Evolutionary conservation across 2,329 filamentous ascomycete genomes (phyloP), one percentile per base, ranked within the genome.

Genomic region (Teratosphaeria viscida): DNA sequence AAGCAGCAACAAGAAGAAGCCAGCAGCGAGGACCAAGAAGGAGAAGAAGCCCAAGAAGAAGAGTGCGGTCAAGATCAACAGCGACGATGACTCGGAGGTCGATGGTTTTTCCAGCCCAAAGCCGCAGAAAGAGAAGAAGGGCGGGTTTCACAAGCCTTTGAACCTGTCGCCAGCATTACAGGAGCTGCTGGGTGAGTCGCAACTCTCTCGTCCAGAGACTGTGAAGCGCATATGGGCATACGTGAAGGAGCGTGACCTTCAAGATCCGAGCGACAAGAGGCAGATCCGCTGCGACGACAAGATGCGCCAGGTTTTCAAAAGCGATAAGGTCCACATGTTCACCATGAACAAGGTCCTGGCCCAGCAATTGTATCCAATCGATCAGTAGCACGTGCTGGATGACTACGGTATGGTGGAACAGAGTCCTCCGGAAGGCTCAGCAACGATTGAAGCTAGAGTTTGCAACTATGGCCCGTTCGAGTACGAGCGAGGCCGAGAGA

Each of bases 301-400:
- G 66, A 88, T 99, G 87, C 86, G 89, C 62, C 88, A 88, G 6
- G 88, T 99, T 7, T 99, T 99, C 78, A 95, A 95, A 74, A 83
- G 88, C 70, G 85, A 91, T 69, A 89, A 84, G 69, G 88, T 99
- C 56, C 90, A 97, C 75, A 99, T 99, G 94, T 99, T 99, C 75
- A 92, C 90, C 66, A 97, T 99, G 92, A 97, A 96, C 79, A 96
- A 96, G 79, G 84, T 96, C 16, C 84, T 97, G 11, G 90, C 89
- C 63, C 86, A 88, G 72, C 92, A 97, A 70, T 80, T 97, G 47
- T 96, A 95, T 71, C 89, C 88, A 2, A 81, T 89, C 55, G 90
- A 92, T 49, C 43, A 49, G 43, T 49, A 23, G 19, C 43, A 19
- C 43, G 19, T 23, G 43, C n/a, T 19, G 16, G 6, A 19, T 23